phyloP scores from a whole-genome alignment of 805 yeast species.

The Candida pini region DNA sequence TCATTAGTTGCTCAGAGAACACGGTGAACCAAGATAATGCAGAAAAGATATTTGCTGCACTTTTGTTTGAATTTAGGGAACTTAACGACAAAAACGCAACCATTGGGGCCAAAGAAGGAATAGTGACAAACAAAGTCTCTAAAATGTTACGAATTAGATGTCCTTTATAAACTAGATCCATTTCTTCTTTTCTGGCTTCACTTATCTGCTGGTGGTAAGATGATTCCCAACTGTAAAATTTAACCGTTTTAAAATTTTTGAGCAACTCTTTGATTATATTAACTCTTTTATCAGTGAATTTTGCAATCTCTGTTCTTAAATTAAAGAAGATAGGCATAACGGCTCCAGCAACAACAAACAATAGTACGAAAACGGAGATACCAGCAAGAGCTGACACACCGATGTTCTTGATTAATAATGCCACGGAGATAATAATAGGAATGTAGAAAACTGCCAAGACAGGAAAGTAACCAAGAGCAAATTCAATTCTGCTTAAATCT shows the following conservation, averaged over 20 bases:
- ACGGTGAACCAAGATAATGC: conserved; percentile 62
- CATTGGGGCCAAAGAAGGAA: conserved; percentile 67
- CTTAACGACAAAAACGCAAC: conserved; percentile 41
- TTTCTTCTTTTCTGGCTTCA: conserved; percentile 56
- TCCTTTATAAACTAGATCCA: conserved; percentile 49
- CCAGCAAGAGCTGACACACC: conserved; percentile 77
- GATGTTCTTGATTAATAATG: conserved; percentile 58
- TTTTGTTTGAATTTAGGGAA: conserved; percentile 30
- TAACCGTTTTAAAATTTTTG: conserved; percentile 72
- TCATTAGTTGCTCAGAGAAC: conserved; percentile 55
- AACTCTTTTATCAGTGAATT: conserved; percentile 72
- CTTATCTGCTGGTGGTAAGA: conserved; percentile 59
- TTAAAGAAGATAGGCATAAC: conserved; percentile 47
- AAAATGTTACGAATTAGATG: conserved; percentile 55
- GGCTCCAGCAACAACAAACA: conserved; percentile 37
- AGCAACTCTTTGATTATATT: conserved; percentile 72
- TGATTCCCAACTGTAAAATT: conserved; percentile 86
- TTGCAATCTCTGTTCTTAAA: conserved; percentile 51
- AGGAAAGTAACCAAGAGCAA: conserved; percentile 65
- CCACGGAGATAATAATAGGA: conserved; percentile 56
- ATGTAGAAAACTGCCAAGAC: conserved; percentile 59
- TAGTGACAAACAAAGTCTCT: conserved; percentile 53
- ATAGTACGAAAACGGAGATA: conserved; percentile 45
- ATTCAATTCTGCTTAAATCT: conserved; percentile 73
- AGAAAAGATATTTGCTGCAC: conserved; percentile 60